phyloP scores from a whole-genome alignment of 1,284 basidiomycete species.

The Spongispora temasekensis region DNA sequence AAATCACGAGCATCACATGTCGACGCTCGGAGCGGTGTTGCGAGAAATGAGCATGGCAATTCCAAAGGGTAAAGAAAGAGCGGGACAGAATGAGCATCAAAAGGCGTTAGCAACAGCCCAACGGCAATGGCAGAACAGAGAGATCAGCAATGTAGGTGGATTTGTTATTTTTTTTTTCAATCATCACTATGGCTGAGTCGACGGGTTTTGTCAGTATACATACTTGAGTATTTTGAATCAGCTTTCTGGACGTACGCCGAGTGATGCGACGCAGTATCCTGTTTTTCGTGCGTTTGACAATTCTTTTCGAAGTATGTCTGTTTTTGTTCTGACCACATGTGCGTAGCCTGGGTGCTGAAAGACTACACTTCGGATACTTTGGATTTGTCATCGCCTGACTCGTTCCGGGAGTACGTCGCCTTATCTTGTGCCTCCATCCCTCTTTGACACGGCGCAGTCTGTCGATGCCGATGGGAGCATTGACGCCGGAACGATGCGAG shows the following conservation, averaged over 20 bases:
- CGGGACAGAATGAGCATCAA: slow-evolving; percentile 40
- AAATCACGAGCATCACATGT: slow-evolving; percentile 20
- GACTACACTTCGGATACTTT: slow-evolving; percentile 81
- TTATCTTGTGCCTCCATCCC: not conserved
- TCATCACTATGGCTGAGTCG: not conserved
- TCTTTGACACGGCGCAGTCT: slow-evolving; percentile 49
- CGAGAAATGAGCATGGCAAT: slow-evolving; percentile 33
- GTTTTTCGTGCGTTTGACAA: slow-evolving; percentile 73
- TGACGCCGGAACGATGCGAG: slow-evolving; percentile 72
- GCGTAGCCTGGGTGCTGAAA: slow-evolving; percentile 79
- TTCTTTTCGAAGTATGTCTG: not conserved
- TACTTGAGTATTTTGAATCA: slow-evolving; percentile 88
- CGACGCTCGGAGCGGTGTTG: slow-evolving; percentile 25
- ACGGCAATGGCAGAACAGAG: slow-evolving; percentile 80
- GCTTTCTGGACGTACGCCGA: slow-evolving; percentile 88
- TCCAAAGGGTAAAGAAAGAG: slow-evolving; percentile 40
- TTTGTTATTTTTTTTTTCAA: not conserved
- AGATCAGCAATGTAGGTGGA: slow-evolving; percentile 80
- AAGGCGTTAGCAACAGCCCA: slow-evolving; percentile 73
- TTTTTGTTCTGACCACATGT: not conserved
- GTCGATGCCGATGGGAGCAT: slow-evolving; percentile 89
- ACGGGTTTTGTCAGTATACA: slow-evolving; percentile 60
- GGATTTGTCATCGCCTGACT: slow-evolving; percentile 65
- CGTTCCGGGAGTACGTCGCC: slow-evolving; percentile 74
- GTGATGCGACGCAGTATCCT: slow-evolving; percentile 94